phyloP scores from a whole-genome alignment of 257 asterid species.

The Solanum gandarillasii region DNA sequence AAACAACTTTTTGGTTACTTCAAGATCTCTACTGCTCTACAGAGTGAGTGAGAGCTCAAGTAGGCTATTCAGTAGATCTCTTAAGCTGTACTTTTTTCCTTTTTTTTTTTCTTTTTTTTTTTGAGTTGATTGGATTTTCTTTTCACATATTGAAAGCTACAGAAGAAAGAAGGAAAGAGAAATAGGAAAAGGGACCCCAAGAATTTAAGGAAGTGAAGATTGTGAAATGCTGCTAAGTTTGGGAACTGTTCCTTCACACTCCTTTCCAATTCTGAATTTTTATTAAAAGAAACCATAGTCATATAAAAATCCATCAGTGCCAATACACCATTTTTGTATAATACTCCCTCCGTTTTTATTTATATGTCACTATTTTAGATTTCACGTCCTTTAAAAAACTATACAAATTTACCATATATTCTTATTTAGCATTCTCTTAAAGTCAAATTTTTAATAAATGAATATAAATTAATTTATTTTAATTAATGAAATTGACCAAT shows the following conservation, averaged over 20 bases:
- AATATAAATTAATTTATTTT: no score
- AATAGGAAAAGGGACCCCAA: neutral
- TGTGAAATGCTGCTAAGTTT: neutral
- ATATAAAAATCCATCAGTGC: neutral
- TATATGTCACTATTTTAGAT: no score
- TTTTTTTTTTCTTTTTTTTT: neutral
- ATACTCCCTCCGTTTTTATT: neutral
- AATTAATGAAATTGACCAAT: no score
- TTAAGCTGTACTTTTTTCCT: neutral
- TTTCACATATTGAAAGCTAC: slow-evolving; percentile 1
- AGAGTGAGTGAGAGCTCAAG: neutral
- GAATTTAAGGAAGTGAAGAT: slow-evolving; percentile 11
- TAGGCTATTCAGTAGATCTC: slow-evolving; percentile 17
- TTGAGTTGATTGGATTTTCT: neutral
- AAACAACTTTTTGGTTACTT: slow-evolving; percentile 40
- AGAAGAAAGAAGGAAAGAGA: neutral
- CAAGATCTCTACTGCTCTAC: slow-evolving; percentile 2
- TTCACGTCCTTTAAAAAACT: no score
- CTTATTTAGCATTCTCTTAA: no score
- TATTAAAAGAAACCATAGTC: neutral
- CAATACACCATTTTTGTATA: neutral
- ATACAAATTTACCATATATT: no score
- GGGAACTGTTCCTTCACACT: neutral
- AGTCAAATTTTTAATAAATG: no score
- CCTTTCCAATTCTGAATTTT: neutral